Base-by-base conservation (phyloP, 129 eudicot species). In the Mikania micrantha region DNA sequence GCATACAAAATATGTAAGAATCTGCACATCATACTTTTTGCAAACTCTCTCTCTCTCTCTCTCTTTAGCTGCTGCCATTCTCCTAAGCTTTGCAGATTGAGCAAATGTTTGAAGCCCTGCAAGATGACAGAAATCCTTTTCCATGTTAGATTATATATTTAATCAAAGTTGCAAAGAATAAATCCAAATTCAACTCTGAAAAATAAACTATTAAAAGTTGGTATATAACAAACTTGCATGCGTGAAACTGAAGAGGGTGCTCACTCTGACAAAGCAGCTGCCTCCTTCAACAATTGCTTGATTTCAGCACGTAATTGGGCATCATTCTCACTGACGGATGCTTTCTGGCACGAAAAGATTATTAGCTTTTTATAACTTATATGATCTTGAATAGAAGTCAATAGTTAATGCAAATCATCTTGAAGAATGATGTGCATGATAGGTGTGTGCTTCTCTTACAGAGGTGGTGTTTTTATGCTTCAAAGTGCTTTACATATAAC, bases 91-190 rank as follows among this genome's bases (percentile, higher is more conserved):
- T 39, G 99, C 95, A 38, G 99, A 95, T 81, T 86, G 99, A 59
- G 97, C 99, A 87, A 94, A 94, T 44, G 99, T 94, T 94, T 63
- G 99, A 86, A 78, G 99, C 97, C 80, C 97, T 94, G 84, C 52
- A 70, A 64, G 39, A 66, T 45, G 27, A 45, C 38, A 19, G 11
- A 58, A 35, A 58, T 67, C 69, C 41, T 67, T 54, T 25, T 34
- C 48, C 29, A 74, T 17, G 60, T 74, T 74, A 52, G 19, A 38
- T 27, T 64, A 11, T 22, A 67, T 58, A 47, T 34, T 21, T 44
- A 49, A 38, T 12, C 20, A 44, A 54, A 64, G 67, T 56, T 11
- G 16, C 22, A 52, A 56, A 20, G 34, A 57, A 60, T 22, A 44
- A 57, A 74, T 45, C 29, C 17, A 35, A 66, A 66, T 44, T 53